phyloP scores from a whole-genome alignment of 345 rosid species.

The Syzygium grande region DNA sequence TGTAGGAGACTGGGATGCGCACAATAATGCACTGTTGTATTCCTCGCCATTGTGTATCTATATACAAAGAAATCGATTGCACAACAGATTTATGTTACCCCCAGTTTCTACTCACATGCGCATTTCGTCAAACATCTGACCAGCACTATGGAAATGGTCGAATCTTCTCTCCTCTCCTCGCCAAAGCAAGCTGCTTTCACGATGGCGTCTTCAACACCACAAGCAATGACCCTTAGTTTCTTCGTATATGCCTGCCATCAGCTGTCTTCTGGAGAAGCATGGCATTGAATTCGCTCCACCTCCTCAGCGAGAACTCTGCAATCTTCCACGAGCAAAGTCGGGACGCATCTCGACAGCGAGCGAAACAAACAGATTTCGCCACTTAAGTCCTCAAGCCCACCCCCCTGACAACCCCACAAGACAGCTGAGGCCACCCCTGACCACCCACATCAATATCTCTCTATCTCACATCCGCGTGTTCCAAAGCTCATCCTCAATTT shows the following conservation, averaged over 20 bases:
- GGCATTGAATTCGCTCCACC: neutral
- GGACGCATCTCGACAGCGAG: neutral
- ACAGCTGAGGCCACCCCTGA: too few relatives aligned
- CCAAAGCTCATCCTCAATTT: too few relatives aligned
- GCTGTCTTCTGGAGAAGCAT: slow-evolving; percentile 3
- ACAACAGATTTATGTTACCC: neutral
- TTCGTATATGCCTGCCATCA: neutral
- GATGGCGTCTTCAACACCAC: neutral
- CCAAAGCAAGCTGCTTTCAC: too few relatives aligned
- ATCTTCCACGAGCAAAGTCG: slow-evolving; percentile 4
- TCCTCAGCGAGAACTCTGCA: neutral
- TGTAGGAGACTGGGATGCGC: too few relatives aligned
- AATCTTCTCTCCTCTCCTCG: neutral
- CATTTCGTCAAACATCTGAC: neutral
- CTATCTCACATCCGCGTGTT: too few relatives aligned
- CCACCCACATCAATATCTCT: too few relatives aligned
- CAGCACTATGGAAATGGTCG: neutral
- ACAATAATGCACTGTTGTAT: neutral
- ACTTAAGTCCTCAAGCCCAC: neutral
- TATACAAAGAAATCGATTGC: neutral
- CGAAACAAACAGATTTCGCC: slow-evolving; percentile 2
- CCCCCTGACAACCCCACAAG: too few relatives aligned
- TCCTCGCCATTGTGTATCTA: neutral
- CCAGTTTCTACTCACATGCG: neutral
- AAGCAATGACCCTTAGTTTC: too few relatives aligned